Base-by-base conservation (phyloP, 805 yeast species). In the Starmera amethionina region DNA sequence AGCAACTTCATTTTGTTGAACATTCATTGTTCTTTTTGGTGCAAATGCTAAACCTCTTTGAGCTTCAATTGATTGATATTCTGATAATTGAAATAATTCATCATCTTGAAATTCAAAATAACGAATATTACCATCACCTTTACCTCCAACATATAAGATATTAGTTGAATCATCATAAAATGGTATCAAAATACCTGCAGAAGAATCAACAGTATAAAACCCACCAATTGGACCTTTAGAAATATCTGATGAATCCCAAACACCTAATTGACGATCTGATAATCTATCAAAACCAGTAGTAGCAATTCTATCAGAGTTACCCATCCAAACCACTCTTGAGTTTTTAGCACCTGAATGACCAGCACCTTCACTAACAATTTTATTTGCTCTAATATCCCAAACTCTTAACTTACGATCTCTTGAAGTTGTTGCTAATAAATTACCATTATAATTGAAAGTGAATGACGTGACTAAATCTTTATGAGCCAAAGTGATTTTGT, bases 41-140 rank as follows among this genome's bases (percentile, higher is more conserved):
- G 90, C 77, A 37, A 82, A 73, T 0, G 96, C 94, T 57, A 90
- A 79, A 2, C 99, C 99, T 61, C 98, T 82, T 69, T 93, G 98
- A 2, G 98, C 93, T 30, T 86, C 94, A 3, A 79, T 75, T 4
- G 97, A 87, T 45, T 80, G 79, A 60, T 74, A 93, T 59, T 90
- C 96, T n/a, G 95, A 84, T 44, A 93, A 65, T 50, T 83, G 86
- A 62, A 70, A 79, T 41, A 93, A 69, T 53, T 79, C 82, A 54
- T 90, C 97, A 52, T 84, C 77, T 46, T 79, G 87, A 60, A 75
- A 87, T 67, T 93, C 98, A 57, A 68, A 93, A 64, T 90, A 90
- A 55, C 96, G 84, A 54, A 93, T 86, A 60, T 90, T 93, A 52
- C 97, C 97, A 61, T 93, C 98, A 60, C 97, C 97, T 62, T 93